These are phyloP conservation scores for Physcomitrium patens DNA, from an alignment of 225 moss, liverwort and hornwort genomes.

Conservation along the genomic window DNA sequence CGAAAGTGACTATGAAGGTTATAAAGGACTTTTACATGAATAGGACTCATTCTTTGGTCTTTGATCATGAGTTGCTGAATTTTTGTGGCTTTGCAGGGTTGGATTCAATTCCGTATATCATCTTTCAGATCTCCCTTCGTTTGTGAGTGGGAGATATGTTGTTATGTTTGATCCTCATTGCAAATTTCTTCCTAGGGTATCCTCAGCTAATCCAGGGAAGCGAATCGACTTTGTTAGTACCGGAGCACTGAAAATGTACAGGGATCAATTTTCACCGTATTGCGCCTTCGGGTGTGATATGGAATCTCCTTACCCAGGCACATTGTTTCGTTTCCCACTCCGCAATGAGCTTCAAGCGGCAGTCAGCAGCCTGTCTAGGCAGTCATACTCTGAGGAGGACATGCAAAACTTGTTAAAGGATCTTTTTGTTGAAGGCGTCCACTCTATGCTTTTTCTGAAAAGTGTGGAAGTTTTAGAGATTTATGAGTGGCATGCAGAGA, in stretches of 20 bases:
- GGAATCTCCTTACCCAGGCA: conserved; percentile 70
- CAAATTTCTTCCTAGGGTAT: conserved; percentile 81
- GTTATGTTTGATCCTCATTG: conserved; percentile 94
- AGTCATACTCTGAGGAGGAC: conserved; percentile 84
- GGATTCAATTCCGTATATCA: conserved; percentile 96
- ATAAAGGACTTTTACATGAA: conserved; percentile 1
- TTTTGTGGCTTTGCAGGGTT: conserved; percentile 59
- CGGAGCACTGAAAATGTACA: conserved; percentile 57
- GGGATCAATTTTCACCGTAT: conserved; percentile 78
- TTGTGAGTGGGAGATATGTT: conserved; percentile 87
- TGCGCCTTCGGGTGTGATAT: conserved; percentile 87
- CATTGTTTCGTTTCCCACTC: conserved; percentile 83
- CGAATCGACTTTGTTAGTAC: conserved; percentile 83
- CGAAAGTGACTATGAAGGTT: conserved; percentile 1
- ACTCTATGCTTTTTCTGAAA: conserved; percentile 82
- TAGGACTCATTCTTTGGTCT: not conserved
- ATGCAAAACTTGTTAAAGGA: conserved; percentile 79
- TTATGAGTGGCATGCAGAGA: conserved; percentile 74
- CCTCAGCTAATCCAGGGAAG: conserved; percentile 83
- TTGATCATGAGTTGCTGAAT: conserved; percentile 14
- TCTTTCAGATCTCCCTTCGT: conserved; percentile 87
- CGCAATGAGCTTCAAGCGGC: conserved; percentile 68
- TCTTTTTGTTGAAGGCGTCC: conserved; percentile 67
- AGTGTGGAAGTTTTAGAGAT: conserved; percentile 79
- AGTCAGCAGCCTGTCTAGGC: conserved; percentile 79